Conservation (phyloP, 2,329 filamentous ascomycete species). For the Neonectria coccinea region DNA sequence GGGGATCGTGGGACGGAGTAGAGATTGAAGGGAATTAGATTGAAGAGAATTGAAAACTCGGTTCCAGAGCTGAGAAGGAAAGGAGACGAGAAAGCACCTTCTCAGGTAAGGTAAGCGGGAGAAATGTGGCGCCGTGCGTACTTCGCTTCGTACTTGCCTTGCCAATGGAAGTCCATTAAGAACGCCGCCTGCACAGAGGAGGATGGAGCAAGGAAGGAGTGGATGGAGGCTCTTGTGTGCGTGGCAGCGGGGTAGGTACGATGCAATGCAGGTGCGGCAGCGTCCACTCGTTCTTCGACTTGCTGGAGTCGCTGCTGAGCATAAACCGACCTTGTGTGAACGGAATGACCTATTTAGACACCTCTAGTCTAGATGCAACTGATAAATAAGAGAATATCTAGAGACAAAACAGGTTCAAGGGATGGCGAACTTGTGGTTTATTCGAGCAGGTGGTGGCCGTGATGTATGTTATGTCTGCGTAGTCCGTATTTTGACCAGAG, state of each 20-base stretch:
- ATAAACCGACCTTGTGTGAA: conserved; percentile 1
- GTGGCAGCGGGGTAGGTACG: conserved; percentile 21
- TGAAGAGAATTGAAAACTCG: not conserved
- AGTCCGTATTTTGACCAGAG: not conserved
- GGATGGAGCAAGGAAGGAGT: conserved; percentile 6
- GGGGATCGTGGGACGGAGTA: conserved; percentile 1
- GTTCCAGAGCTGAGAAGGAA: not conserved
- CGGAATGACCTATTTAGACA: not conserved
- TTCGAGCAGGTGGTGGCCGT: not conserved
- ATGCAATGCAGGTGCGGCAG: conserved; percentile 21
- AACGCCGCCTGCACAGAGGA: not conserved
- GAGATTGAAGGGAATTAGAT: not conserved
- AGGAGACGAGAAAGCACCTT: not conserved
- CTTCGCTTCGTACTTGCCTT: not conserved
- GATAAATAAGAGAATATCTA: no score
- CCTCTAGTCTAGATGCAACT: not conserved
- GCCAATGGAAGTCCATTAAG: not conserved
- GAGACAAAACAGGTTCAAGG: not conserved
- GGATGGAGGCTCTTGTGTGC: conserved; percentile 14
- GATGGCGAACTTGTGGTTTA: not conserved
- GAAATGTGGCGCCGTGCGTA: not conserved
- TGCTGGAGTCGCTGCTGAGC: not conserved
- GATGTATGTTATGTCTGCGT: not conserved
- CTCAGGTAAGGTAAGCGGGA: not conserved
- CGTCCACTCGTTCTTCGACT: conserved; percentile 5